A percentile compares a stretch with the other conserved stretches of the same genome.
These are phyloP conservation scores for Stephania cephalantha DNA, from an alignment of 164 flowering plant species.

Conservation along the genomic window DNA sequence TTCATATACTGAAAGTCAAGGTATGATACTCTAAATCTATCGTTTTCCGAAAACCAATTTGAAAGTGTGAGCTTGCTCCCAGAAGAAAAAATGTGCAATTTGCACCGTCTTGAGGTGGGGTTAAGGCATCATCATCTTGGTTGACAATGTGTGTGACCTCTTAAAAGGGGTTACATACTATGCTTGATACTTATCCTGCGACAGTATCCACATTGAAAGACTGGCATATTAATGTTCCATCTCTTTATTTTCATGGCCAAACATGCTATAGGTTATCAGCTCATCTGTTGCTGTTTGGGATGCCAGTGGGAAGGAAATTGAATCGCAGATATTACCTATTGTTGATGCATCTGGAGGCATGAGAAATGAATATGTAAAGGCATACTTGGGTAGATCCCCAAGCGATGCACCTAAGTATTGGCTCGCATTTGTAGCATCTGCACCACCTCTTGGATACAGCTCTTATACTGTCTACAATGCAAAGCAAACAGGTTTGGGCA, in stretches of 20 bases:
- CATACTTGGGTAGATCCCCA: conserved; percentile 57
- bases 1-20: background rate
- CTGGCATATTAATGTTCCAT: background rate
- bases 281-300: conserved; percentile 53
- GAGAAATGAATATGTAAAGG: conserved; percentile 52
- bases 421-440: conserved; percentile 78
- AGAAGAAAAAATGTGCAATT: too few relatives aligned
- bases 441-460: conserved; percentile 91
- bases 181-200: background rate
- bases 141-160: background rate
- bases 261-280: conserved; percentile 48
- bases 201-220: background rate
- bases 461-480: conserved; percentile 53
- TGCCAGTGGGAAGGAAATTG: conserved; percentile 56
- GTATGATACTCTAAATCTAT: background rate
- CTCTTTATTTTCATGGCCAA: conserved; percentile 7
- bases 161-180: background rate
- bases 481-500: conserved; percentile 38
- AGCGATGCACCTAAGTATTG: conserved; percentile 51
- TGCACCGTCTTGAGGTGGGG: too few relatives aligned
- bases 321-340: conserved; percentile 67
- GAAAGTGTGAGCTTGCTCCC: background rate
- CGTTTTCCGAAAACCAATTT: background rate
- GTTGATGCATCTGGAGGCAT: conserved; percentile 31
- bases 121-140: background rate